Percentiles rank a stretch among this genome's conserved stretches.
phyloP scores from a whole-genome alignment of 306 rosid species.

The Potentilla sterilis region DNA sequence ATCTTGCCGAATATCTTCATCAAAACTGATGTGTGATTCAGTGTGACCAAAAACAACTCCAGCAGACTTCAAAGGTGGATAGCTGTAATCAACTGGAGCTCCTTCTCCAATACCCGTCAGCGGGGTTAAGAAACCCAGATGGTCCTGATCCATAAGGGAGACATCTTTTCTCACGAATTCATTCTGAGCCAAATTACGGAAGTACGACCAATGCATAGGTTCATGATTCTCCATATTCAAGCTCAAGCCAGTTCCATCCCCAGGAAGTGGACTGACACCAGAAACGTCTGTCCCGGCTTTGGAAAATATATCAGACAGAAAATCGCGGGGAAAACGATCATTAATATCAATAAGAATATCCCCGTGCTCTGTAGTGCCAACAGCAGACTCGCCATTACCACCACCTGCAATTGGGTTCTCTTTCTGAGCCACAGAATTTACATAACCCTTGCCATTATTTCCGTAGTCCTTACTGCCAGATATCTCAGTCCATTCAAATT shows the following conservation, averaged over 20 bases:
- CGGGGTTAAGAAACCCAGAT: slow-evolving; percentile 49
- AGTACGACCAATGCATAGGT: slow-evolving; percentile 80
- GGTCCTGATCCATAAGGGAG: slow-evolving; percentile 86
- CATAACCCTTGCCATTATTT: slow-evolving; percentile 16
- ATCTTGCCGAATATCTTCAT: slow-evolving; percentile 42
- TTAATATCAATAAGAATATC: slow-evolving; percentile 62
- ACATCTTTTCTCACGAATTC: slow-evolving; percentile 54
- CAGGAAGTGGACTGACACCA: slow-evolving; percentile 38
- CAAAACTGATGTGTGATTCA: slow-evolving; percentile 49
- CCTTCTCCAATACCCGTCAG: slow-evolving; percentile 39
- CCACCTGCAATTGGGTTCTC: slow-evolving; percentile 28
- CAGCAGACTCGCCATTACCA: slow-evolving; percentile 34
- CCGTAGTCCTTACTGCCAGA: slow-evolving; percentile 21
- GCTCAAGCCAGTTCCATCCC: slow-evolving; percentile 61
- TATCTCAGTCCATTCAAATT: slow-evolving; percentile 34
- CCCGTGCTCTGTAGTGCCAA: slow-evolving; percentile 41
- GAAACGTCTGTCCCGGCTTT: slow-evolving; percentile 43
- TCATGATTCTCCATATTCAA: slow-evolving; percentile 71
- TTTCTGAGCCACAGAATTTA: slow-evolving; percentile 24
- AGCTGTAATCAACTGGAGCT: slow-evolving; percentile 46
- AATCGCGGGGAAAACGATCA: slow-evolving; percentile 62
- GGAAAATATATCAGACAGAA: slow-evolving; percentile 54
- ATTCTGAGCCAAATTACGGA: slow-evolving; percentile 68
- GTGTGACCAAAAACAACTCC: slow-evolving; percentile 38
- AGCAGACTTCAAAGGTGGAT: slow-evolving; percentile 49